Conservation (phyloP, 208 protist species). For the Histomonas meleagridis region DNA sequence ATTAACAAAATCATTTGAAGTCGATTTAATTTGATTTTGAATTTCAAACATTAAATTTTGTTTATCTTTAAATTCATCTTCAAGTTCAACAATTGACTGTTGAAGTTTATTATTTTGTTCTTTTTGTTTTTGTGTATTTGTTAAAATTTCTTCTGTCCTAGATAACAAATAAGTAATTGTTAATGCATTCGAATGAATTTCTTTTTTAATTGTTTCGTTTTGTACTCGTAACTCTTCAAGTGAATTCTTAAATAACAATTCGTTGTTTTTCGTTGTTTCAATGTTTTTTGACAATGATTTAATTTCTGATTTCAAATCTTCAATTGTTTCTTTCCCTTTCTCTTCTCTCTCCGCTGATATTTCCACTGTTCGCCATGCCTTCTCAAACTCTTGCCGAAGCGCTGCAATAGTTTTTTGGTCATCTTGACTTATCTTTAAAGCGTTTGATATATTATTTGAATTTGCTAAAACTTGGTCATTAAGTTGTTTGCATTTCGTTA, state of each 20-base stretch:
- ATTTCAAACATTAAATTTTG: background rate
- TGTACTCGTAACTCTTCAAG: slow-evolving; percentile 29
- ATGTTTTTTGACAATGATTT: slow-evolving; percentile 71
- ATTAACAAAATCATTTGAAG: background rate
- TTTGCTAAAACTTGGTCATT: slow-evolving; percentile 78
- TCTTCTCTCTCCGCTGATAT: slow-evolving; percentile 84
- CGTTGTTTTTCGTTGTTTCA: slow-evolving; percentile 72
- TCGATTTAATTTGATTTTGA: background rate
- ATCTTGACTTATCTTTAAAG: slow-evolving; percentile 77
- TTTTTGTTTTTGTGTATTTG: background rate
- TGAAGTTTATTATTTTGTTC: background rate
- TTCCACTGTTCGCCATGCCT: slow-evolving; percentile 88
- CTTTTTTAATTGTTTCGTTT: background rate
- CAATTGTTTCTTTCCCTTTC: slow-evolving; percentile 75
- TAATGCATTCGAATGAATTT: background rate
- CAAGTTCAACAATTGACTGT: background rate
- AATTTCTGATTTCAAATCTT: slow-evolving; percentile 76
- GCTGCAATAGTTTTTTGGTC: slow-evolving; percentile 77
- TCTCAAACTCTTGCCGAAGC: slow-evolving; percentile 60
- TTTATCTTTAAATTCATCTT: background rate
- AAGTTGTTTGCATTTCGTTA: slow-evolving; percentile 74
- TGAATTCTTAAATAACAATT: slow-evolving; percentile 78
- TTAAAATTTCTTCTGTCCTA: background rate
- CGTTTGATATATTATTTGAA: slow-evolving; percentile 76
- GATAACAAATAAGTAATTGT: background rate